Percentiles rank a stretch among this genome's conserved stretches.
phyloP scores from a whole-genome alignment of 179 eudicot genomes.

The Pouteria campechiana region DNA sequence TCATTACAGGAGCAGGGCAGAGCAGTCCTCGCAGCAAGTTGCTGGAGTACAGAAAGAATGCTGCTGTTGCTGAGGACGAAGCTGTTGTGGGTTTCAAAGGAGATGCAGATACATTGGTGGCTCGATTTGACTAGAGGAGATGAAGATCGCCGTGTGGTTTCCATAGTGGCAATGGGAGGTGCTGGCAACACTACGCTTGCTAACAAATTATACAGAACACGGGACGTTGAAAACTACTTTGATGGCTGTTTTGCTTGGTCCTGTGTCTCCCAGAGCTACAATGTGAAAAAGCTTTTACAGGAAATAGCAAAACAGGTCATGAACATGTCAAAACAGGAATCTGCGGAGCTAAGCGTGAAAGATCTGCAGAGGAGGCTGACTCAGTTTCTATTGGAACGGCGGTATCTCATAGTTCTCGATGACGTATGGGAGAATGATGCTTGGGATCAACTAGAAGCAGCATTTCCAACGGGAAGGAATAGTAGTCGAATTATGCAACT shows the following conservation, averaged over 20 bases:
- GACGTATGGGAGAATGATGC: slow-evolving; percentile 9
- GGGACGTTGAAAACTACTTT: slow-evolving; percentile 4
- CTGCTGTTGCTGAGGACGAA: slow-evolving; percentile 6
- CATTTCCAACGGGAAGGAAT: neutral
- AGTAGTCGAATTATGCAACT: neutral
- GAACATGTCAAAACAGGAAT: neutral
- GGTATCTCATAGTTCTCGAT: slow-evolving; percentile 17
- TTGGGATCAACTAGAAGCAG: neutral
- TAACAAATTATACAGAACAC: slow-evolving; percentile 1
- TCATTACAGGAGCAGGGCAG: neutral
- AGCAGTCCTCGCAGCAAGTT: neutral
- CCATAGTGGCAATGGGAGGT: slow-evolving; percentile 7
- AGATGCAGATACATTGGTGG: slow-evolving; percentile 4
- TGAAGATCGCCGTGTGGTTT: neutral
- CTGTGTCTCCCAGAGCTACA: slow-evolving; percentile 4
- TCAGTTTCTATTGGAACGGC: neutral
- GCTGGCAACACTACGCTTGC: slow-evolving; percentile 9
- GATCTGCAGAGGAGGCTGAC: neutral
- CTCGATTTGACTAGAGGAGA: neutral
- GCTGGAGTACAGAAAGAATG: neutral
- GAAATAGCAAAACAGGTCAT: slow-evolving; percentile 4
- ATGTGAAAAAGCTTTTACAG: neutral
- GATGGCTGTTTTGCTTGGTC: slow-evolving; percentile 12
- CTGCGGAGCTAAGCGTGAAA: neutral
- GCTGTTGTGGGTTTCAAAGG: slow-evolving; percentile 8